phyloP scores from a whole-genome alignment of 495 filamentous ascomycete genomes.

The Lasiosphaeria miniovina region DNA sequence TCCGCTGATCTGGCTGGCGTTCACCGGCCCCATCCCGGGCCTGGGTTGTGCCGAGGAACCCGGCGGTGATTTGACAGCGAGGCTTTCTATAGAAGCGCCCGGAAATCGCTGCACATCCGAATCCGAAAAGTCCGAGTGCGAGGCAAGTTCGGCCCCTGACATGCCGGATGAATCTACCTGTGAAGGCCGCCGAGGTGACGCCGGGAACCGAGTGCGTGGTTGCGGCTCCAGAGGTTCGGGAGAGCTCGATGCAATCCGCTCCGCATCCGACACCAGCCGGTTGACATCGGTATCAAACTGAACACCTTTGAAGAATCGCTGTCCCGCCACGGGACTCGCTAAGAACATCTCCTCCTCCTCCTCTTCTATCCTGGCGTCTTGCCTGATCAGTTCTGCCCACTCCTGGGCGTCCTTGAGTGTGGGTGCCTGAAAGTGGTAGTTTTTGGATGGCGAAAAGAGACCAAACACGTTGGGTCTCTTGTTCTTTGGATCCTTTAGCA shows the following conservation, averaged over 20 bases:
- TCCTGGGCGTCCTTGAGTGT: conserved; percentile 73
- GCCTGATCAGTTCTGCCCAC: conserved; percentile 82
- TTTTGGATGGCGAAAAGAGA: conserved; percentile 86
- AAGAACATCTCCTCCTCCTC: conserved; percentile 78
- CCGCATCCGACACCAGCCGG: conserved; percentile 22
- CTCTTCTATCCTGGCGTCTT: conserved; percentile 77
- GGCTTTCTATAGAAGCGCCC: conserved; percentile 44
- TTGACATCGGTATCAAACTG: conserved; percentile 3
- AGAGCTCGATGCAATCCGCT: conserved; percentile 56
- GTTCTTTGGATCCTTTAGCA: conserved; percentile 82
- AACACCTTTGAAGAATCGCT: conserved; percentile 31
- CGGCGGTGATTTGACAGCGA: conserved; percentile 38
- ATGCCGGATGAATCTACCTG: conserved; percentile 68
- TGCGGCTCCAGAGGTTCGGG: conserved; percentile 53
- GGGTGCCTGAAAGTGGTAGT: conserved; percentile 81
- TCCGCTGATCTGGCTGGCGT: conserved; percentile 55
- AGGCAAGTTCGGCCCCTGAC: conserved; percentile 79
- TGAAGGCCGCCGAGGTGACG: conserved; percentile 42
- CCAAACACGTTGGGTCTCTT: conserved; percentile 80
- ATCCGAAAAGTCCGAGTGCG: conserved; percentile 89
- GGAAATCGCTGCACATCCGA: conserved; percentile 44
- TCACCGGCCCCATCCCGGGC: conserved; percentile 39
- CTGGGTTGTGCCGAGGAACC: conserved; percentile 22
- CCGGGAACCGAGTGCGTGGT: conserved; percentile 26
- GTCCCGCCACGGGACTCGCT: conserved; percentile 52